A percentile compares a stretch with the other conserved stretches of the same genome.
Conservation (phyloP, 2,329 filamentous ascomycete genomes). For the Aspergillus sp. region DNA sequence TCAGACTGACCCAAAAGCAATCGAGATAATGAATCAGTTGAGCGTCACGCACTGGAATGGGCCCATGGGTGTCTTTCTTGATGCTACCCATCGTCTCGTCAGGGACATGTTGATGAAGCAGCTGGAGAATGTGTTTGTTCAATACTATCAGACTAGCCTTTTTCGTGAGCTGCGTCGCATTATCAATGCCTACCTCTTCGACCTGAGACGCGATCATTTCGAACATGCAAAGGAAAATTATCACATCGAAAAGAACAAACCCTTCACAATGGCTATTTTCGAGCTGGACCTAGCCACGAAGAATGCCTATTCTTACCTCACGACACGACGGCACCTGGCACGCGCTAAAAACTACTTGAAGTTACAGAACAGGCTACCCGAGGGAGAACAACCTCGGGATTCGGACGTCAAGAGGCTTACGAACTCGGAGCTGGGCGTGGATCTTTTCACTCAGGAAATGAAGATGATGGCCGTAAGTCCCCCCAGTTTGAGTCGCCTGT, state of each 20-base stretch:
- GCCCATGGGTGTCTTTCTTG: conserved; percentile 41
- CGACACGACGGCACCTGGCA: conserved; percentile 10
- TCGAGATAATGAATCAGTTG: conserved; percentile 50
- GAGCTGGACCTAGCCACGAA: conserved; percentile 16
- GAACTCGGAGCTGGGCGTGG: conserved; percentile 21
- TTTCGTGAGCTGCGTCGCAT: conserved; percentile 29
- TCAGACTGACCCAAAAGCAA: conserved; percentile 52
- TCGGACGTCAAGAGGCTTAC: conserved; percentile 19
- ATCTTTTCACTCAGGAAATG: conserved; percentile 30
- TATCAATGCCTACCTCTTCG: conserved; percentile 41
- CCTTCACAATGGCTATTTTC: conserved; percentile 46
- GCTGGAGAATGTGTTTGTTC: conserved; percentile 34
- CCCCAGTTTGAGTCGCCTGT: background rate
- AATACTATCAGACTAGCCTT: conserved; percentile 28
- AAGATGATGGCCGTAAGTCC: conserved; percentile 36
- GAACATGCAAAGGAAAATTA: conserved; percentile 46
- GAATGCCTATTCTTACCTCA: conserved; percentile 8
- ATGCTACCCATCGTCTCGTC: conserved; percentile 22
- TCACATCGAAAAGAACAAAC: conserved; percentile 45
- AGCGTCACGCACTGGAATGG: conserved; percentile 52
- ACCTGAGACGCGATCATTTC: conserved; percentile 30
- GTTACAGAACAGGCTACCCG: conserved; percentile 6
- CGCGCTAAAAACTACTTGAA: conserved; percentile 12
- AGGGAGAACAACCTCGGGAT: conserved; percentile 15
- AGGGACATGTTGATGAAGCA: conserved; percentile 35